Evolutionary conservation across 192 early-diverging fungal species (phyloP).

Genomic region (Coemansia sp.): DNA sequence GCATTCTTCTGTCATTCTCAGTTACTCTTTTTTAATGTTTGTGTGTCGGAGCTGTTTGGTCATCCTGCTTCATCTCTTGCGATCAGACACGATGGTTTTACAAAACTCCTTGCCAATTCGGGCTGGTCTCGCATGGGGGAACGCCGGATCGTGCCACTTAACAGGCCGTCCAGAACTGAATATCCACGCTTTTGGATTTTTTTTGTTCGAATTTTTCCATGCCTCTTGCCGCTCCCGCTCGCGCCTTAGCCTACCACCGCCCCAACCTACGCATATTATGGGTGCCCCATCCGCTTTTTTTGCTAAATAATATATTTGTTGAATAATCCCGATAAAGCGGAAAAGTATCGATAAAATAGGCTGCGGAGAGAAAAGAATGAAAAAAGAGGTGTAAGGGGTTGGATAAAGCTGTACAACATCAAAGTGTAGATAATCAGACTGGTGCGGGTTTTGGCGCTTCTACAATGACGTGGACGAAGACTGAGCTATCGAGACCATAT

Average conservation of each 20-base stretch:
- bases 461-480: constrained; percentile 13
- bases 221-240: background rate
- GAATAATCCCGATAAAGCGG: background rate
- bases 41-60: constrained; percentile 28
- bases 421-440: background rate
- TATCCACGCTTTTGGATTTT: constrained; percentile 44
- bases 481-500: constrained; percentile 20
- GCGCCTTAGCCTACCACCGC: background rate
- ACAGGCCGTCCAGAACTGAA: constrained; percentile 32
- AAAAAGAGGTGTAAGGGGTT: background rate
- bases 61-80: constrained; percentile 46
- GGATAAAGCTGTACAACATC: constrained; percentile 28
- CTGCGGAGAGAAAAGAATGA: background rate
- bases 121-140: constrained; percentile 55
- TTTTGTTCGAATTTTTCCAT: constrained; percentile 39
- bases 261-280: constrained; percentile 3
- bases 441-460: background rate
- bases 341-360: background rate
- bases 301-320: background rate
- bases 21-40: background rate
- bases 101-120: constrained; percentile 36
- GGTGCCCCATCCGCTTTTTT: background rate
- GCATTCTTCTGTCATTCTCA: background rate
- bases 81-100: constrained; percentile 57
- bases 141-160: constrained; percentile 37